phyloP scores from a whole-genome alignment of 768 basidiomycete genomes.

The Mycena galericulata region DNA sequence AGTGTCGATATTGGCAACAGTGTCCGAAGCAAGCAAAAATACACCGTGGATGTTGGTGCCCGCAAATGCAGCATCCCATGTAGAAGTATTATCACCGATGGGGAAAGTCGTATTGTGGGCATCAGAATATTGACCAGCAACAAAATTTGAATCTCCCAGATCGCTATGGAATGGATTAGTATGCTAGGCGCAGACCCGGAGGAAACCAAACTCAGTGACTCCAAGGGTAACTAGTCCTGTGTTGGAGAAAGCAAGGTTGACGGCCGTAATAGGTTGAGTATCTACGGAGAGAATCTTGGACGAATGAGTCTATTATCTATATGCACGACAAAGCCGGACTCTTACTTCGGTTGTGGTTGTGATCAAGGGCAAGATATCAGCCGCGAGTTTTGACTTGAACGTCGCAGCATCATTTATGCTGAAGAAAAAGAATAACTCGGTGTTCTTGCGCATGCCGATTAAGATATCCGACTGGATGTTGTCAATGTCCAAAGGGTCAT shows the following conservation, averaged over 20 bases:
- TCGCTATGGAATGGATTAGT: slow-evolving; percentile 8
- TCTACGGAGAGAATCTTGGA: slow-evolving; percentile 24
- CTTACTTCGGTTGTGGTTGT: slow-evolving; percentile 34
- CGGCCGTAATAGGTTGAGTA: slow-evolving; percentile 39
- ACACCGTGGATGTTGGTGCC: slow-evolving; percentile 38
- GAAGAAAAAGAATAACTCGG: slow-evolving; percentile 43
- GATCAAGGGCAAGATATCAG: slow-evolving; percentile 36
- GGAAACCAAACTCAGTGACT: slow-evolving; percentile 21
- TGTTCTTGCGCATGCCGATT: slow-evolving; percentile 39
- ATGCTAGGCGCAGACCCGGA: neutral
- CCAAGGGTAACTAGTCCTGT: slow-evolving; percentile 34
- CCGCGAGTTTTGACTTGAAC: slow-evolving; percentile 36
- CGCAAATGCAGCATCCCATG: slow-evolving; percentile 36
- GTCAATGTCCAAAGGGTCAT: slow-evolving; percentile 26
- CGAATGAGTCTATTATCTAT: no score
- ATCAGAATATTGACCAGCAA: slow-evolving; percentile 21
- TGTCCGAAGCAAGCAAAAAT: slow-evolving; percentile 41
- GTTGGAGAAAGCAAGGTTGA: slow-evolving; percentile 41
- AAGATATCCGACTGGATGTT: slow-evolving; percentile 34
- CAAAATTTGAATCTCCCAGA: slow-evolving; percentile 32
- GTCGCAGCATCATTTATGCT: slow-evolving; percentile 30
- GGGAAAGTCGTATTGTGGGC: no score
- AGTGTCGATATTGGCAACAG: slow-evolving; percentile 33
- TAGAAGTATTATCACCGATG: slow-evolving; percentile 31
- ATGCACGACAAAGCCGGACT: no score